Percentiles rank a stretch among this genome's conserved stretches.
phyloP scores from a whole-genome alignment of 257 asterid species.

The Fraxinus excelsior region DNA sequence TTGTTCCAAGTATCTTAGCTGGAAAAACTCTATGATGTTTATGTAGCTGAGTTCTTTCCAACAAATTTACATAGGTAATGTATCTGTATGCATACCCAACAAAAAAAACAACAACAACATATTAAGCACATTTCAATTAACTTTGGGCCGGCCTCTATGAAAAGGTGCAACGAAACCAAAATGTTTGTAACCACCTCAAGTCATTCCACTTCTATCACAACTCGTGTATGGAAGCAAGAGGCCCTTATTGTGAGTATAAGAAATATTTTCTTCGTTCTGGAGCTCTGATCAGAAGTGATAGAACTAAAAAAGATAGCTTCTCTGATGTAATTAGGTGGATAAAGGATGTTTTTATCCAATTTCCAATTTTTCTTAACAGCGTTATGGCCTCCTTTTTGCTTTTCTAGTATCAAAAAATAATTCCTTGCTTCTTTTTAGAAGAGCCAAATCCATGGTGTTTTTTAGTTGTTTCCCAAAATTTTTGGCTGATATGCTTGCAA shows the following conservation, averaged over 20 bases:
- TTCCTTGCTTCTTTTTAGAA: background rate
- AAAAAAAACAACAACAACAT: background rate
- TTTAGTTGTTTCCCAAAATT: background rate
- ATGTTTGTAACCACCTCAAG: background rate
- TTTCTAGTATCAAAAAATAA: background rate
- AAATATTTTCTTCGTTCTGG: background rate
- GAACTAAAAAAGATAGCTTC: background rate
- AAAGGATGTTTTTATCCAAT: background rate
- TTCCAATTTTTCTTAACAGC: background rate
- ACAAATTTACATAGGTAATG: background rate
- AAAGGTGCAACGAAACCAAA: background rate
- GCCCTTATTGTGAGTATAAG: background rate
- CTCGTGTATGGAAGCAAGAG: background rate
- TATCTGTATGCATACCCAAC: background rate
- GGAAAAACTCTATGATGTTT: background rate
- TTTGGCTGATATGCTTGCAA: slow-evolving; percentile 10
- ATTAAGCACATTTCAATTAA: background rate
- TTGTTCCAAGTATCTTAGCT: background rate
- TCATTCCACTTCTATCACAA: background rate
- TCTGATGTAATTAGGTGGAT: background rate
- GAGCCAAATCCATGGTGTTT: background rate
- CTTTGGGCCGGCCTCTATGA: background rate
- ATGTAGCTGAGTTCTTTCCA: background rate
- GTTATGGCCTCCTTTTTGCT: background rate
- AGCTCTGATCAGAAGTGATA: background rate